Evolutionary conservation across 768 basidiomycete genomes (phyloP).

Genomic region (Amanita molliuscula): DNA sequence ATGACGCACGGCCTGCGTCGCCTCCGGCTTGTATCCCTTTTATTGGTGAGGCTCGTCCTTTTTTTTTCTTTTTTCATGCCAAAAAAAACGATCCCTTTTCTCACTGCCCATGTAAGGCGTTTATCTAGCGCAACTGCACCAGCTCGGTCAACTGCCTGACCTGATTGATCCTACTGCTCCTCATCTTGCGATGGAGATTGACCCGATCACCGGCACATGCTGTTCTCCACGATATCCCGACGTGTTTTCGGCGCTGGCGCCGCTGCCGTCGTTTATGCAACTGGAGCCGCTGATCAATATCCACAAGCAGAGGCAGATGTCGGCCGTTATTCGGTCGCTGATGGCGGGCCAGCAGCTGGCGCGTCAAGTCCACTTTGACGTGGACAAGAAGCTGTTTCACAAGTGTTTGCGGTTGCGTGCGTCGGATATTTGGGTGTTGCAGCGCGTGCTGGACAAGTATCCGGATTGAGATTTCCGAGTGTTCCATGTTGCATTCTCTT

Average conservation of each 20-base stretch:
- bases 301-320: slow-evolving; percentile 78
- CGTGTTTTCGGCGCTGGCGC: slow-evolving; percentile 63
- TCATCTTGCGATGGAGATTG: slow-evolving; percentile 53
- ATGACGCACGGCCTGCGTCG: slow-evolving; percentile 25
- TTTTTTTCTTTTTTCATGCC: too few relatives aligned
- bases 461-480: slow-evolving; percentile 10
- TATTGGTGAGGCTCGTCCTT: slow-evolving; percentile 42
- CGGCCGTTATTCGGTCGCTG: slow-evolving; percentile 68
- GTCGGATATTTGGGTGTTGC: slow-evolving; percentile 44
- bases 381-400: slow-evolving; percentile 72
- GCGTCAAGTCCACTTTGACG: slow-evolving; percentile 53
- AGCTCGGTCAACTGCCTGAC: slow-evolving; percentile 60
- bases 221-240: slow-evolving; percentile 67
- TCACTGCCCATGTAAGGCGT: slow-evolving; percentile 41
- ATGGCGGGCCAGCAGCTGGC: slow-evolving; percentile 81
- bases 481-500: background rate
- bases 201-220: slow-evolving; percentile 51
- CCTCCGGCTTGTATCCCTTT: slow-evolving; percentile 70
- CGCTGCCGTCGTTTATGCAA: slow-evolving; percentile 67
- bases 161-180: slow-evolving; percentile 79
- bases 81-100: too few relatives aligned
- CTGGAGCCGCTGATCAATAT: slow-evolving; percentile 84
- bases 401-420: slow-evolving; percentile 63
- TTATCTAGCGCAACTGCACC: slow-evolving; percentile 65
- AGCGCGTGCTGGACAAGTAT: slow-evolving; percentile 28